These are phyloP conservation scores for Blastobotrys aristatus DNA, from an alignment of 1,139 yeast species.

Conservation along the genomic window DNA sequence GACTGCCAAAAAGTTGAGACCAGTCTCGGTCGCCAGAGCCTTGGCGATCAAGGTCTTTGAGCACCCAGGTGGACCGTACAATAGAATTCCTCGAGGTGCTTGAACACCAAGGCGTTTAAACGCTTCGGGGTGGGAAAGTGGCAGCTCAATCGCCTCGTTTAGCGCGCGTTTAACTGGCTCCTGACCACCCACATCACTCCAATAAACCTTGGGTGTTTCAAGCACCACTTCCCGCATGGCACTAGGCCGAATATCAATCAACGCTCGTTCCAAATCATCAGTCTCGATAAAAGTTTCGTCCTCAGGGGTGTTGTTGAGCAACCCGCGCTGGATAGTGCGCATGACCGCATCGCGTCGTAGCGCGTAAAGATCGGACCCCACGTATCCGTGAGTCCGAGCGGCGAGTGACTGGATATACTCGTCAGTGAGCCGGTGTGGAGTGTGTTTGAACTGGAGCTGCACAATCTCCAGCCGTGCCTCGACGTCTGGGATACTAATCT, in stretches of 20 bases:
- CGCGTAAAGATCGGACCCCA: conserved; percentile 91
- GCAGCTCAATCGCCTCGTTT: conserved; percentile 86
- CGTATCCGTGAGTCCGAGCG: conserved; percentile 87
- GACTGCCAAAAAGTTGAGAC: conserved; percentile 84
- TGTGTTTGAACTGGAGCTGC: conserved; percentile 52
- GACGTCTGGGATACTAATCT: conserved; percentile 98
- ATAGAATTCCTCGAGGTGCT: conserved; percentile 86
- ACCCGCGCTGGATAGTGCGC: conserved; percentile 67
- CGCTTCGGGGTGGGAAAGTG: conserved; percentile 75
- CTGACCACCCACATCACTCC: conserved; percentile 98
- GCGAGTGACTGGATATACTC: conserved; percentile 59
- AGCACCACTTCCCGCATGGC: conserved; percentile 95
- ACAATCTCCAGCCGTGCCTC: conserved; percentile 94
- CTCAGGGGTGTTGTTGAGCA: conserved; percentile 37
- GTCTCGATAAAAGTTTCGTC: conserved; percentile 38
- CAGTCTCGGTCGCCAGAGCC: conserved; percentile 93
- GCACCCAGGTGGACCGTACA: conserved; percentile 97
- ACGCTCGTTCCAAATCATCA: conserved; percentile 59
- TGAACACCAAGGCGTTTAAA: conserved; percentile 72
- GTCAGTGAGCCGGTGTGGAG: conserved; percentile 56
- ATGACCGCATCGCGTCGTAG: conserved; percentile 83
- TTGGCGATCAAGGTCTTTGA: conserved; percentile 92
- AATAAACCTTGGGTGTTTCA: conserved; percentile 88
- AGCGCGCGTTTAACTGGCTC: conserved; percentile 71
- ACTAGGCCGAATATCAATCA: conserved; percentile 80